Percentiles rank a stretch among this genome's conserved stretches.
Evolutionary conservation across 768 basidiomycete genomes (phyloP).

Genomic region (Cystofilobasidium ferigula): DNA sequence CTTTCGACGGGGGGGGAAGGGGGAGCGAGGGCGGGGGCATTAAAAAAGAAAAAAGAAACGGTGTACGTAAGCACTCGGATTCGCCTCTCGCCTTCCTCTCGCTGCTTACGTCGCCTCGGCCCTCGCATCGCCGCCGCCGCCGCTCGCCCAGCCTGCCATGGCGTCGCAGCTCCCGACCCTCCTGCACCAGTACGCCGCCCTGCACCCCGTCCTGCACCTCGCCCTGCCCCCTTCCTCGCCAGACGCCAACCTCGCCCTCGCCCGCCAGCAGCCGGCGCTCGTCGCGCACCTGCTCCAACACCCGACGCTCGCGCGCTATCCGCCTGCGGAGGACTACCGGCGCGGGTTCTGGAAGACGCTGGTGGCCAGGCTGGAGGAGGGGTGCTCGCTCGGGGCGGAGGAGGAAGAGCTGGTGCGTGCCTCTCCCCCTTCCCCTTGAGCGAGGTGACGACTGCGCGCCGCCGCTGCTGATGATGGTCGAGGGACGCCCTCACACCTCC

Average conservation of each 20-base stretch:
- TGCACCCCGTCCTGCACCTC: conserved; percentile 15
- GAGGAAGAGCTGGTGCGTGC: conserved; percentile 18
- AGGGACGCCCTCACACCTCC: no score
- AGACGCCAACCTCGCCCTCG: conserved; percentile 1
- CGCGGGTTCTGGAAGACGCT: conserved; percentile 11
- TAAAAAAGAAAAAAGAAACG: no score
- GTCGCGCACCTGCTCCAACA: conserved; percentile 7
- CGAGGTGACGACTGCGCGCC: background rate
- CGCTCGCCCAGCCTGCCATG: background rate
- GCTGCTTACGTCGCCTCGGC: no score
- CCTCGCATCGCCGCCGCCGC: no score
- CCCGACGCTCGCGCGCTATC: background rate
- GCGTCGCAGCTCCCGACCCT: background rate
- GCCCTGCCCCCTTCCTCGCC: background rate
- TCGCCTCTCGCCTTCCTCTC: no score
- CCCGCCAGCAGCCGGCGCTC: conserved; percentile 8
- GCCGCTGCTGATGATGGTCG: no score
- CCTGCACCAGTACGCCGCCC: conserved; percentile 12
- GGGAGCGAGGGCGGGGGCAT: no score
- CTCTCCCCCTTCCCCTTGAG: background rate
- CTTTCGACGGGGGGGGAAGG: background rate
- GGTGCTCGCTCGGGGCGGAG: background rate
- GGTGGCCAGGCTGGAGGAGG: conserved; percentile 14
- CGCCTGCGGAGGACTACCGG: conserved; percentile 7
- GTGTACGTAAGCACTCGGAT: no score